phyloP scores from a whole-genome alignment of 2,329 filamentous ascomycete species.

The Penicillium brevicompactum region DNA sequence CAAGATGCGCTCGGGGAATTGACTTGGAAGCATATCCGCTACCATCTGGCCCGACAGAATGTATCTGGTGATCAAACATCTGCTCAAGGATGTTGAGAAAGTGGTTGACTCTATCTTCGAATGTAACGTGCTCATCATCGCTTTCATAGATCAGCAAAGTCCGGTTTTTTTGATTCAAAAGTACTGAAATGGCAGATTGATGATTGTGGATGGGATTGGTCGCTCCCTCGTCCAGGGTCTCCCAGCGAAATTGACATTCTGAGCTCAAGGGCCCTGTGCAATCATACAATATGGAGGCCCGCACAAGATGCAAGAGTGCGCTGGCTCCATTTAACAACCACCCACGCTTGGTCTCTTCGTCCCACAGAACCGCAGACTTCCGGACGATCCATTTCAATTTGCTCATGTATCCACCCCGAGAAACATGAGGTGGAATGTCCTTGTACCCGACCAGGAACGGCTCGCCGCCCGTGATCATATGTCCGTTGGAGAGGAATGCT shows the following conservation, averaged over 20 bases:
- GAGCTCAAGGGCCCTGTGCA: conserved; percentile 24
- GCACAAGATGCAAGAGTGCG: conserved; percentile 41
- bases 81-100: conserved; percentile 32
- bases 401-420: conserved; percentile 22
- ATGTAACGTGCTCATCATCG: conserved; percentile 12
- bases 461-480: conserved; percentile 16
- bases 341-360: conserved; percentile 28
- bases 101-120: conserved; percentile 29
- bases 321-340: conserved; percentile 42
- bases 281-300: too few species aligned
- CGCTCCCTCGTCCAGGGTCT: too few species aligned
- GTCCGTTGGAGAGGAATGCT: too few species aligned
- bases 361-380: conserved; percentile 27
- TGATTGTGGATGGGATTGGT: too few species aligned
- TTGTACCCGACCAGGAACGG: conserved; percentile 27
- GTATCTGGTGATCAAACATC: conserved; percentile 27
- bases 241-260: too few species aligned
- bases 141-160: not conserved
- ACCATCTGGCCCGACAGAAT: not conserved
- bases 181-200: too few species aligned
- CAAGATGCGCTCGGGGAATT: conserved; percentile 22
- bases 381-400: conserved; percentile 32
- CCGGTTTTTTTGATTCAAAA: too few species aligned
- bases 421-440: not conserved
- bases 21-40: not conserved